These are phyloP conservation scores for Bocquillonia castaneifolia DNA, from an alignment of 441 rosid species.

Conservation along the genomic window DNA sequence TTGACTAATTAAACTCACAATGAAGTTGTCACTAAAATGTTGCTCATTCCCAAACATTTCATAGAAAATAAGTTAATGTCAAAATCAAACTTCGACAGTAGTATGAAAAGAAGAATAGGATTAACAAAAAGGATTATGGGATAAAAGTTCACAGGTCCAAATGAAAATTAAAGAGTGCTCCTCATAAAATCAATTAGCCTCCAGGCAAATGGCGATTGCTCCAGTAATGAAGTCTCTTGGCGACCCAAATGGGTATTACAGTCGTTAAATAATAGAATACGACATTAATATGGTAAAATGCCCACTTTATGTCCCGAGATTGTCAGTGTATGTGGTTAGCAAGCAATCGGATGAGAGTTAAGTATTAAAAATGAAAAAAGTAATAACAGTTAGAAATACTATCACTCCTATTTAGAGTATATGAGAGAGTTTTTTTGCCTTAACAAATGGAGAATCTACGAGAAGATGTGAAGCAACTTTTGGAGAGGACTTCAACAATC, in stretches of 20 bases:
- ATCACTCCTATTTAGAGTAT: conserved; percentile 2
- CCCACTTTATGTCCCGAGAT: background rate
- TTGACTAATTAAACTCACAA: background rate
- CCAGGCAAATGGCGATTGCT: conserved; percentile 1
- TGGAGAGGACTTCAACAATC: conserved; percentile 64
- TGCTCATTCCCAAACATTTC: background rate
- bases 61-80: conserved; percentile 3
- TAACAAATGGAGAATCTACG: conserved; percentile 82
- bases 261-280: background rate
- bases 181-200: background rate
- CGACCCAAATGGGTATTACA: background rate
- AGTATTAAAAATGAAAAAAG: background rate
- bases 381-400: background rate
- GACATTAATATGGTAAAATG: background rate
- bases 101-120: background rate
- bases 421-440: conserved; percentile 40
- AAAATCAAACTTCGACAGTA: background rate
- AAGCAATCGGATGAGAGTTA: background rate
- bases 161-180: background rate
- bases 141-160: background rate
- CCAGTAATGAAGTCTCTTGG: background rate
- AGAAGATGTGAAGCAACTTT: conserved; percentile 81
- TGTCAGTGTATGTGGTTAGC: background rate
- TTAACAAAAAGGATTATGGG: background rate
- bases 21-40: background rate